These are phyloP conservation scores for Annulohypoxylon bovei DNA, from an alignment of 495 filamentous ascomycete species.

Conservation along the genomic window DNA sequence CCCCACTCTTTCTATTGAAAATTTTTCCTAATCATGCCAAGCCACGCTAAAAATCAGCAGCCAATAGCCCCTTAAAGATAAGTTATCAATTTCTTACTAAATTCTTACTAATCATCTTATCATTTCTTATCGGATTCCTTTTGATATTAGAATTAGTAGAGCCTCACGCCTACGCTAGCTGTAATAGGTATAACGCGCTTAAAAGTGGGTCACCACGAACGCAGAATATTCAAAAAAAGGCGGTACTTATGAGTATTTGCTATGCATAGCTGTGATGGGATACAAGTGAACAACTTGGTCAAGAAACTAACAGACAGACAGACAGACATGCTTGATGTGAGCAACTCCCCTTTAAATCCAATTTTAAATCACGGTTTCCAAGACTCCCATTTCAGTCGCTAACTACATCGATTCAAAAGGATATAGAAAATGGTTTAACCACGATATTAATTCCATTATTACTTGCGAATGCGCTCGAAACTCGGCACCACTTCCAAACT, in stretches of 20 bases:
- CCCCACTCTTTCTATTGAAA: too few relatives aligned
- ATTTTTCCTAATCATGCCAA: too few relatives aligned
- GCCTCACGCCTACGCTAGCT: too few relatives aligned
- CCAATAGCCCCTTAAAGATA: too few relatives aligned
- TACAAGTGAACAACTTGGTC: not conserved
- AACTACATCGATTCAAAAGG: conserved; percentile 13
- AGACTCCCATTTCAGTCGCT: conserved; percentile 13
- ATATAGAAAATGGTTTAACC: not conserved
- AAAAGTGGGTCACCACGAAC: too few relatives aligned
- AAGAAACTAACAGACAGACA: not conserved
- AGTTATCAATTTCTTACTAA: too few relatives aligned
- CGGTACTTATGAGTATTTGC: not conserved
- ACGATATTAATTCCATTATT: conserved; percentile 34
- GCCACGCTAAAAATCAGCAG: too few relatives aligned
- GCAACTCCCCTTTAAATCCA: not conserved
- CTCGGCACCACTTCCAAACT: conserved; percentile 17
- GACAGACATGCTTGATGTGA: not conserved
- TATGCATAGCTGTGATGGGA: not conserved
- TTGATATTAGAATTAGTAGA: too few relatives aligned
- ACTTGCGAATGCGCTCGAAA: conserved; percentile 8
- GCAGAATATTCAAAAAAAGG: too few relatives aligned
- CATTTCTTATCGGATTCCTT: too few relatives aligned
- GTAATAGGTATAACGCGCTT: too few relatives aligned
- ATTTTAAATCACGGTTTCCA: not conserved
- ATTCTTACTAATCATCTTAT: too few relatives aligned